These are phyloP conservation scores for Cyphellophora europaea DNA, from an alignment of 2,329 filamentous ascomycete genomes.

Conservation along the genomic window DNA sequence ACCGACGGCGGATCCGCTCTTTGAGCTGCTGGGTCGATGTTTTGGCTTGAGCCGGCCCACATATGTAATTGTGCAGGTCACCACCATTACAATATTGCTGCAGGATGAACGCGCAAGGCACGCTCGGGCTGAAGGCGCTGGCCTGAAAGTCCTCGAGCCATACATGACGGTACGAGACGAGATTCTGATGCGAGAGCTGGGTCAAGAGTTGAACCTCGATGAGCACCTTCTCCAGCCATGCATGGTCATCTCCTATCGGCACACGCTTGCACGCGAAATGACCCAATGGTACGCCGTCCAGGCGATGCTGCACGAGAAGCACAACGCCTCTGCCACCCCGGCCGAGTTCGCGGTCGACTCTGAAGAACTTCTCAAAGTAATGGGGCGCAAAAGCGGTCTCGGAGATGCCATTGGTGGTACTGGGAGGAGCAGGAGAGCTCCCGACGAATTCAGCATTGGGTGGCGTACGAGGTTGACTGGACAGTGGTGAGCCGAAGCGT, in stretches of 20 bases:
- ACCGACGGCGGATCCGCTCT: slow-evolving; percentile 72
- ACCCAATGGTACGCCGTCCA: slow-evolving; percentile 80
- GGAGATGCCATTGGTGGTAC: slow-evolving; percentile 59
- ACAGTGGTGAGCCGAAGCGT: slow-evolving; percentile 8
- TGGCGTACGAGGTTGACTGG: slow-evolving; percentile 25
- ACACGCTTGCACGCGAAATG: slow-evolving; percentile 96
- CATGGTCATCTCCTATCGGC: slow-evolving; percentile 87
- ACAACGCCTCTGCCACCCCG: slow-evolving; percentile 92
- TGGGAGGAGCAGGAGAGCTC: slow-evolving; percentile 31
- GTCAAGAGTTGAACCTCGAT: slow-evolving; percentile 89
- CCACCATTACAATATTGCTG: slow-evolving; percentile 96
- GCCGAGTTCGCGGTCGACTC: slow-evolving; percentile 77
- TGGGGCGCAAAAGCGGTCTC: slow-evolving; percentile 80
- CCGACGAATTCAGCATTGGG: slow-evolving; percentile 41
- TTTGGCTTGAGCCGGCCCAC: slow-evolving; percentile 56
- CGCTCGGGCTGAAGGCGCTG: slow-evolving; percentile 77
- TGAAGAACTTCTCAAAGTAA: slow-evolving; percentile 90
- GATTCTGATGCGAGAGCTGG: slow-evolving; percentile 83
- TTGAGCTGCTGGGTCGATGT: slow-evolving; percentile 77
- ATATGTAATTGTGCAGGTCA: slow-evolving; percentile 78
- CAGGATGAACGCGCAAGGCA: slow-evolving; percentile 91
- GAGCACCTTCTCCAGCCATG: slow-evolving; percentile 89
- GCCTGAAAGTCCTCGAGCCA: slow-evolving; percentile 88
- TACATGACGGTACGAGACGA: slow-evolving; percentile 93
- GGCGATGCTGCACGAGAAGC: slow-evolving; percentile 80